Base-by-base conservation (phyloP, 1,139 yeast species). In the Meyerozyma smithsonii region DNA sequence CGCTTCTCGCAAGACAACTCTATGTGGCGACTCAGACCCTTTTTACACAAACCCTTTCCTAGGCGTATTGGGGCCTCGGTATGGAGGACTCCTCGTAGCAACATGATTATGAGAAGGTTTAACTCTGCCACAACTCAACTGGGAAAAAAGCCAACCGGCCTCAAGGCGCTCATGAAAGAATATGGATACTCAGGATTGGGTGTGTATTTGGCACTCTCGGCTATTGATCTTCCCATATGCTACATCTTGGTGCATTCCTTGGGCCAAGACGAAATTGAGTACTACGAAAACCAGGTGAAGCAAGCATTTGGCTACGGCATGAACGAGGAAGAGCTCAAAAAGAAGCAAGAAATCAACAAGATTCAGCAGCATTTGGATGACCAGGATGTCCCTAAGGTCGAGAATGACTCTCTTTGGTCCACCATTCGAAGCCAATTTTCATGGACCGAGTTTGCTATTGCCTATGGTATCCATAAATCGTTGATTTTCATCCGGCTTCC, bases 101-200 rank as follows among this genome's bases (percentile, higher is more conserved):
- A 26, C 7, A 1, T 26, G 12, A n/a, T 39, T 17, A 41, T 42
- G 40, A 35, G 39, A 37, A 46, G 67, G 24, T 51, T 57, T 36
- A 61, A 59, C 40, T 52, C 61, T 16, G 49, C 59, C 20, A 38
- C 43, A 8, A 44, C 50, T 12, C 42, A 53, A 30, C 47, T 58
- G 8, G 42, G 47, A 12, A 52, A 63, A 42, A 69, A 69, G 39
- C 59, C 71, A 11, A 61, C 66, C 2, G 83, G 84, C 5, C 64
- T 88, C 41, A 85, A 79, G 59, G 84, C 78, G 5, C 68, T 92
- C 47, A 75, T 87, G 59, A 82, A 84, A 54, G 84, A 85, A 56
- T 92, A 92, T 59, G 99, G 99, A 1, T 87, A 83, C 66, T 79
- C 95, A 6, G 97, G 96, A 0, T 64, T 92, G 16, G 96, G 88